Base-by-base conservation (phyloP, 2,329 filamentous ascomycete species). In the Fusarium euwallaceae region DNA sequence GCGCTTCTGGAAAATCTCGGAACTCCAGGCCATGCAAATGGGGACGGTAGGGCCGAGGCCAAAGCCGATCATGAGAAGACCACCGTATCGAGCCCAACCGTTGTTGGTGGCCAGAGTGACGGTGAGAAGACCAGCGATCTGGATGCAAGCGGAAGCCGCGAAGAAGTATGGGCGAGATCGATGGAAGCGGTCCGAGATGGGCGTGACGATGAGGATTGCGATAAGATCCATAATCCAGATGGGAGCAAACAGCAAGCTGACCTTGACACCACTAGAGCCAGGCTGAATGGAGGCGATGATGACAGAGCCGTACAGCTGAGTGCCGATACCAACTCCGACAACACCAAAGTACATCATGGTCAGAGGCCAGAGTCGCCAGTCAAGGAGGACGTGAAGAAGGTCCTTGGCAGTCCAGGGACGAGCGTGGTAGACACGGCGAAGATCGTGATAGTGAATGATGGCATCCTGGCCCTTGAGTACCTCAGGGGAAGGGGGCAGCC, bases 181-280 rank as follows among this genome's bases (percentile, higher is more conserved):
- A 84, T 97, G 93, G 87, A 97, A 97, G 66, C 94, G 92, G 82
- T 98, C 95, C 1, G 94, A 95, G 70, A 97, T 87, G 1, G 95
- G 95, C 1, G 94, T 97, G 24, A 97, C 88, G 20, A 97, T 87
- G 58, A 98, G 87, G 79, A 98, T 98, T 39, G 95, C 94, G 66
- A 95, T 92, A 41, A 97, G 88, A 80, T 98, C 95, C 92, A 95
- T 95, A 76, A 98, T 92, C 95, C 95, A 98, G 79, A 98, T 98
- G 0, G 95, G 95, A 2, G 95, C 95, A 79, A 95, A 95, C 32
- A 98, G 87, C 78, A 98, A 85, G 84, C 93, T 96, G 72, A 97
- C 88, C 74, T 94, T 88, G 34, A 97, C 89, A 29, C 91, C 91
- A 4, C 90, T 94, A 68, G 97, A 91, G 0, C 84, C 84, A 1